Evolutionary conservation across 192 early-diverging fungal genomes (phyloP).

Genomic region (Ramicandelaber brevisporus): DNA sequence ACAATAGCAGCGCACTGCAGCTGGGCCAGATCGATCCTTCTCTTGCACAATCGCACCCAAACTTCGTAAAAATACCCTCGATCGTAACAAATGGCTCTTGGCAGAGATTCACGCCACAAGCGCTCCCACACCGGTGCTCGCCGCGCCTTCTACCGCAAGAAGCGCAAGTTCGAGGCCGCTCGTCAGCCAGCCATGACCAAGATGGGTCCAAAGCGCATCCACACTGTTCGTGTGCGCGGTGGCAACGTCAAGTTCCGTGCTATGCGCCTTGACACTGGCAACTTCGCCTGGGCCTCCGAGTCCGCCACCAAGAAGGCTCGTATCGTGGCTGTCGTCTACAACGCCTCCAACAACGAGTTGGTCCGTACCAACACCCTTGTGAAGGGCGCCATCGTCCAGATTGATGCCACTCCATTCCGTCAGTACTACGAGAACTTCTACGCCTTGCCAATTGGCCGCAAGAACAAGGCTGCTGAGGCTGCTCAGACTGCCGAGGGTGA

Average conservation of each 20-base stretch:
- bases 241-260: conserved; percentile 98
- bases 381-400: conserved; percentile 90
- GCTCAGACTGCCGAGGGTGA: conserved; percentile 10
- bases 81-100: conserved; percentile 76
- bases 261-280: conserved; percentile 86
- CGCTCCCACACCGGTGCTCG: conserved; percentile 92
- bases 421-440: conserved; percentile 99
- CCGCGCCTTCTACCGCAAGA: conserved; percentile 99
- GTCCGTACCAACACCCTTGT: conserved; percentile 99
- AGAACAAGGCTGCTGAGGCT: conserved; percentile 20
- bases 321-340: conserved; percentile 88
- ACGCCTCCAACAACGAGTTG: conserved; percentile 99
- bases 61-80: no score
- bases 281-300: conserved; percentile 97
- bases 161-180: conserved; percentile 99
- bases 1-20: no score
- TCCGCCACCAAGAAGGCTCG: conserved; percentile 85
- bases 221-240: conserved; percentile 88
- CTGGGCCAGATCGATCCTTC: no score
- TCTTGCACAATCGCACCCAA: no score
- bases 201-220: conserved; percentile 90
- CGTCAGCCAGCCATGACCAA: conserved; percentile 96
- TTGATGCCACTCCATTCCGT: conserved; percentile 97
- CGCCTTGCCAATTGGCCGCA: conserved; percentile 65
- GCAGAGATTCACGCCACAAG: conserved; percentile 98